Evolutionary conservation across 345 rosid genomes (phyloP), one percentile per base, ranked within the genome.

Genomic region (Gossypium turneri): DNA sequence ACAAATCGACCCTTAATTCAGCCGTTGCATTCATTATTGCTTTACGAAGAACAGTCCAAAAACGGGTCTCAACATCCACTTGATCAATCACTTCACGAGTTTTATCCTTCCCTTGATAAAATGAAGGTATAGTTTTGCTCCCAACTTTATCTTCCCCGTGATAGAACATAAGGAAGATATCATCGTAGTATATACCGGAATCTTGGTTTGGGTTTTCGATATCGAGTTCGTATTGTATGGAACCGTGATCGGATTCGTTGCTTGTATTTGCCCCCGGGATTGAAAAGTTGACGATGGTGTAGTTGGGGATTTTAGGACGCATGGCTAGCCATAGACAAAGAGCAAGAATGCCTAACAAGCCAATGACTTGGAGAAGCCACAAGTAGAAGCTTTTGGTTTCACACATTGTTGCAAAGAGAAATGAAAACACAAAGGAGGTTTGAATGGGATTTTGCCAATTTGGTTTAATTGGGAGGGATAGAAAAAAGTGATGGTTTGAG

Each of bases 141-240:
- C 81, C 85, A 1, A 81, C 72, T n/a, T 10, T 29, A 22, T 88
- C 86, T 13, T 72, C 73, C 45, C 80, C 82, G 22, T 80, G 38
- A 57, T 48, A 66, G 38, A 88, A 81, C 22, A 45, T 48, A 51
- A 83, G 24, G 5, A 74, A 17, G 34, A 86, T 78, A 44, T 81
- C 85, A 9, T 84, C 87, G 13, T 83, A 84, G 72, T 78, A 60
- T 48, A 86, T 71, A 19, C 63, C 75, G 2, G 88, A 83, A 50
- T 88, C 86, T 52, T 68, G 50, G 81, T 82, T 86, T 20, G 82
- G 79, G 68, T 86, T 88, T 27, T 58, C 6, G 24, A 83, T 71
- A 70, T 75, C 77, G 2, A 88, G 80, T 7, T n/a, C 59, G 20
- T 79, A 85, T 0, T 59, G 47, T 19, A 88, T 15, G 48, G 69